Evolutionary conservation across 257 asterid genomes (phyloP).

Genomic region (Nicotiana noctiflora): DNA sequence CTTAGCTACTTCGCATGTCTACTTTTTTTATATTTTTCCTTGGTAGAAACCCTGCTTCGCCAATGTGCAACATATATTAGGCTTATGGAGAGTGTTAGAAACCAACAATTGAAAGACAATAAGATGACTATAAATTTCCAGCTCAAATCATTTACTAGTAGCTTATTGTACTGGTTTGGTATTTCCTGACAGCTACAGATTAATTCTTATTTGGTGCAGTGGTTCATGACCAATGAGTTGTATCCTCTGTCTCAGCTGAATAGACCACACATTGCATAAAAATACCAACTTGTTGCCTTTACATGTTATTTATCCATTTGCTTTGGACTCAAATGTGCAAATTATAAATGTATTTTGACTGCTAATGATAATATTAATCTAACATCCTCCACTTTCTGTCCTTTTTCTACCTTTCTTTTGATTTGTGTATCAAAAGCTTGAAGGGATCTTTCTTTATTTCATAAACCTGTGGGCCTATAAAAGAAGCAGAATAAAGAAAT

Average conservation of each 20-base stretch:
- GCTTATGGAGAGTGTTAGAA: too few species aligned
- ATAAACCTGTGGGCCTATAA: background rate
- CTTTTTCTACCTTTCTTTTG: background rate
- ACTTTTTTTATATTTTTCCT: too few species aligned
- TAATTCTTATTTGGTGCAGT: background rate
- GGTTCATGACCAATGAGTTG: background rate
- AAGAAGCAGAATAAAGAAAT: slow-evolving; percentile 5
- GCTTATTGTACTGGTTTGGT: background rate
- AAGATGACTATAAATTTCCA: background rate
- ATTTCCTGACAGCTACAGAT: too few species aligned
- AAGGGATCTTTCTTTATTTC: background rate
- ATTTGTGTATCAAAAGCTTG: slow-evolving; percentile 12
- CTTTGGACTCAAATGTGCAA: background rate
- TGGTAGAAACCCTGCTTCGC: too few species aligned
- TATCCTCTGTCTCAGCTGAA: background rate
- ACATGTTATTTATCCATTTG: background rate
- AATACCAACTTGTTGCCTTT: background rate
- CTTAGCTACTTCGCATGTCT: too few species aligned
- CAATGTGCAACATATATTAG: too few species aligned
- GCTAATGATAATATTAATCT: background rate
- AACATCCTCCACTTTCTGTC: slow-evolving; percentile 7
- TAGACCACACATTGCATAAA: background rate
- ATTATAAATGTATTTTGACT: background rate
- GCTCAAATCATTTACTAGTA: background rate
- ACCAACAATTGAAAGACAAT: too few species aligned